Evolutionary conservation across 768 basidiomycete species (phyloP).

Genomic region (Cyclocybe cylindracea): DNA sequence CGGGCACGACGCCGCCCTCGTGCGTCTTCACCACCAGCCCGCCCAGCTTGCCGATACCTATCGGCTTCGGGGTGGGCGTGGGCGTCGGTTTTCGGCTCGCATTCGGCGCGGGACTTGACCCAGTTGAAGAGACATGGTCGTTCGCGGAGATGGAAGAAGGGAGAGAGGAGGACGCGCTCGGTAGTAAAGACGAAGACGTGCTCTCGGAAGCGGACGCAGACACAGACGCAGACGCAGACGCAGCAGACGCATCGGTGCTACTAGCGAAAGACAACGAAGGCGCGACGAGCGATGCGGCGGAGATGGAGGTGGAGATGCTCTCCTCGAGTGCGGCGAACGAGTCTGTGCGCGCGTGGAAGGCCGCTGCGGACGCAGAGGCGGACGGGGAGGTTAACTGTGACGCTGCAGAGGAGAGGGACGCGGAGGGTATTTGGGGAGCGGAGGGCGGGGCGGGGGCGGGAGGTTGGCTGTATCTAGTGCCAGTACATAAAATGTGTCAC

Average conservation of each 20-base stretch:
- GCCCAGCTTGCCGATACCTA: slow-evolving; percentile 17
- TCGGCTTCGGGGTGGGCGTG: background rate
- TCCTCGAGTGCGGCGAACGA: slow-evolving; percentile 16
- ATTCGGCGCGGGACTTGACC: too few species aligned
- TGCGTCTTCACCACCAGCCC: slow-evolving; percentile 19
- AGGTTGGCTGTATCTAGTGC: too few species aligned
- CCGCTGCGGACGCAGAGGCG: background rate
- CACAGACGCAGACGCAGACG: too few species aligned
- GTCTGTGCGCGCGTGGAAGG: slow-evolving; percentile 12
- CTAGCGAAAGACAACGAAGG: slow-evolving; percentile 28
- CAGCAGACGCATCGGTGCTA: slow-evolving; percentile 27
- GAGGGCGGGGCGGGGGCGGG: too few species aligned
- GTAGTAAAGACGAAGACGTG: background rate
- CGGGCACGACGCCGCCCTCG: slow-evolving; percentile 16
- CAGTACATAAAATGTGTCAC: too few species aligned
- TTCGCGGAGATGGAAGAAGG: background rate
- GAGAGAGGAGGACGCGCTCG: background rate
- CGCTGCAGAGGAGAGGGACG: too few species aligned
- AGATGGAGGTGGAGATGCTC: slow-evolving; percentile 22
- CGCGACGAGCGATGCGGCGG: background rate
- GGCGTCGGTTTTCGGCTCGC: background rate
- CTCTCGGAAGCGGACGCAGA: slow-evolving; percentile 16
- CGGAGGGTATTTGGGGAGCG: too few species aligned
- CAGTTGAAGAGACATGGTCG: background rate
- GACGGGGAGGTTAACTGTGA: too few species aligned